Percentiles rank a stretch among this genome's conserved stretches.
Evolutionary conservation across 2,329 filamentous ascomycete species (phyloP).

Genomic region (Penicillium digitatum): DNA sequence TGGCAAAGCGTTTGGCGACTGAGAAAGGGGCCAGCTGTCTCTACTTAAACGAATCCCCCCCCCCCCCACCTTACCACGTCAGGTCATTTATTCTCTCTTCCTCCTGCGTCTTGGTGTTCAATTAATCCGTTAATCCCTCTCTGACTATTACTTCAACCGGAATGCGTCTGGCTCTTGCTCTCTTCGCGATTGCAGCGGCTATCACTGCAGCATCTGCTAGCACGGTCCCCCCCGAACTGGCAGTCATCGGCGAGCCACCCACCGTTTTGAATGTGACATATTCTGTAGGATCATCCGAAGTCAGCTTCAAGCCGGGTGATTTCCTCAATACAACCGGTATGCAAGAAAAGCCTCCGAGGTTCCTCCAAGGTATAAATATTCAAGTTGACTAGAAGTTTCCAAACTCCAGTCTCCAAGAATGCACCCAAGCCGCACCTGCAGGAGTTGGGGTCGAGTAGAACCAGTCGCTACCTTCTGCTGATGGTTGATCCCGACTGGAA

Average conservation of each 20-base stretch:
- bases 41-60: not conserved
- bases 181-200: not conserved
- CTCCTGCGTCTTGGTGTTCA: not conserved
- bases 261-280: not conserved
- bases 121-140: not conserved
- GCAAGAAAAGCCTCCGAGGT: not conserved
- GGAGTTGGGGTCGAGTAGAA: too few species aligned
- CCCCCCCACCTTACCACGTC: not conserved
- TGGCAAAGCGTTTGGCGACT: not conserved
- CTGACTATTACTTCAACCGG: not conserved
- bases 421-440: too few species aligned
- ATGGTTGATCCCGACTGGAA: too few species aligned
- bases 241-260: not conserved
- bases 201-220: not conserved
- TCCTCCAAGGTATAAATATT: too few species aligned
- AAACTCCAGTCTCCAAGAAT: too few species aligned
- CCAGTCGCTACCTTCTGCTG: too few species aligned
- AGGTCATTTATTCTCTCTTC: too few species aligned
- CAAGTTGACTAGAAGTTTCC: too few species aligned
- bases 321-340: not conserved
- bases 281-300: not conserved
- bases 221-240: not conserved
- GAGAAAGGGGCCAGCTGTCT: not conserved
- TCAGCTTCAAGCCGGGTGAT: not conserved
- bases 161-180: not conserved